Percentiles rank a stretch among this genome's conserved stretches.
phyloP scores from a whole-genome alignment of 345 rosid species.

The Cardiospermum halicacabum region DNA sequence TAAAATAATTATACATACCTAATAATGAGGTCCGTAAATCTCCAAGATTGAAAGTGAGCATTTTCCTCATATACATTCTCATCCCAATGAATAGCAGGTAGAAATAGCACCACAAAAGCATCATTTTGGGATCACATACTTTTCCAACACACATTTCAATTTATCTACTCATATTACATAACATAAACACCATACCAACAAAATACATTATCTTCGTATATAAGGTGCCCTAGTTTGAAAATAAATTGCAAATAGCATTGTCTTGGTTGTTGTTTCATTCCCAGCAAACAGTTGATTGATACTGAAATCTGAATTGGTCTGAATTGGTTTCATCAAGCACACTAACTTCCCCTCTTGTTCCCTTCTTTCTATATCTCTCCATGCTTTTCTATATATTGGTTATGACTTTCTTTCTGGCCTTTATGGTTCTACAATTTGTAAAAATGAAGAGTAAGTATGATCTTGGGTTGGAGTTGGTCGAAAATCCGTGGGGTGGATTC shows the following conservation, averaged over 20 bases:
- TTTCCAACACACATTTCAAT: slow-evolving; percentile 43
- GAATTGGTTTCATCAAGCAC: slow-evolving; percentile 61
- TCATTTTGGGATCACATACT: slow-evolving; percentile 75
- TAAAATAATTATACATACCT: too few relatives aligned
- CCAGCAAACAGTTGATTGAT: slow-evolving; percentile 87
- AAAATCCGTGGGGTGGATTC: too few relatives aligned
- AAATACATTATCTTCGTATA: too few relatives aligned
- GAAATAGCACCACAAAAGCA: slow-evolving; percentile 77
- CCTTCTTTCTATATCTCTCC: slow-evolving; percentile 28
- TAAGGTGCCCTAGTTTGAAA: slow-evolving; percentile 70
- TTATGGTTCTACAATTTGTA: slow-evolving; percentile 71
- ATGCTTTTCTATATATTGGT: slow-evolving; percentile 52
- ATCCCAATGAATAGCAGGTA: slow-evolving; percentile 79
- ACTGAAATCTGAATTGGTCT: slow-evolving; percentile 67
- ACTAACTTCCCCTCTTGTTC: slow-evolving; percentile 35
- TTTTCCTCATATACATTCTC: slow-evolving; percentile 50
- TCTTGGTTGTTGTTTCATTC: slow-evolving; percentile 82
- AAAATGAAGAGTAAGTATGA: too few relatives aligned
- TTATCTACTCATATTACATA: too few relatives aligned
- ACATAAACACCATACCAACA: too few relatives aligned
- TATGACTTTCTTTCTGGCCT: slow-evolving; percentile 69
- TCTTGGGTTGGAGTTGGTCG: too few relatives aligned
- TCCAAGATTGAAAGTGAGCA: slow-evolving; percentile 74
- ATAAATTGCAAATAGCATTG: slow-evolving; percentile 76
- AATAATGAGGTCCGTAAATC: slow-evolving; percentile 74